These are phyloP conservation scores for Solanum aculeatissimum DNA, from an alignment of 305 asterid species.

Conservation along the genomic window DNA sequence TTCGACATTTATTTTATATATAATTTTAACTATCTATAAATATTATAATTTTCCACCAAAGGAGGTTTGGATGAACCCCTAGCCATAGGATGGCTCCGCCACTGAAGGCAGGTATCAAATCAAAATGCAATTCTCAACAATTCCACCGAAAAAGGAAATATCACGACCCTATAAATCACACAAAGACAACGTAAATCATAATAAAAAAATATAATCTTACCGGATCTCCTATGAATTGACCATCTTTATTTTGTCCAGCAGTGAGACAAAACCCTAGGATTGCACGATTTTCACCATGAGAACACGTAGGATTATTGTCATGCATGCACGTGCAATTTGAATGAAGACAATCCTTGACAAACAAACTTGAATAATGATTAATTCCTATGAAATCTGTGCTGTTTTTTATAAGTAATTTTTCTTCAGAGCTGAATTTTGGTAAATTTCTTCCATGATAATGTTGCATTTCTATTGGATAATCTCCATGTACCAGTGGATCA, in stretches of 20 bases:
- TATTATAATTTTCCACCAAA: too few relatives aligned
- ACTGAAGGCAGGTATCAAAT: too few relatives aligned
- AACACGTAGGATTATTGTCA: constrained; percentile 16
- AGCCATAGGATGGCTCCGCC: too few relatives aligned
- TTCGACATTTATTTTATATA: too few relatives aligned
- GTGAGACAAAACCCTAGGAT: constrained; percentile 39
- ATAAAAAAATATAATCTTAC: constrained; percentile 13
- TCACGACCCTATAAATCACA: background rate
- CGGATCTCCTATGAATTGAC: constrained; percentile 53
- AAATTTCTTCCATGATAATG: constrained; percentile 36
- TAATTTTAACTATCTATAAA: too few relatives aligned
- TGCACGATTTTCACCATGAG: constrained; percentile 33
- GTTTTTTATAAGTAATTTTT: constrained; percentile 27
- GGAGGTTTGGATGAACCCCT: too few relatives aligned
- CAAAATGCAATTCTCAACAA: background rate
- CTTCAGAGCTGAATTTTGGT: constrained; percentile 50
- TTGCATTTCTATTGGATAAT: constrained; percentile 68
- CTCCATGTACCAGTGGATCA: constrained; percentile 73
- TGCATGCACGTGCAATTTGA: constrained; percentile 35
- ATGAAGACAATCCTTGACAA: constrained; percentile 63
- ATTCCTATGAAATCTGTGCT: constrained; percentile 70
- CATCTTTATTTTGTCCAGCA: constrained; percentile 24
- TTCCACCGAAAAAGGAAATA: background rate
- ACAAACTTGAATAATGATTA: constrained; percentile 59
- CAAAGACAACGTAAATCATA: background rate